These are phyloP conservation scores for Leishmania mexicana DNA, from an alignment of 208 protist species.

Conservation along the genomic window DNA sequence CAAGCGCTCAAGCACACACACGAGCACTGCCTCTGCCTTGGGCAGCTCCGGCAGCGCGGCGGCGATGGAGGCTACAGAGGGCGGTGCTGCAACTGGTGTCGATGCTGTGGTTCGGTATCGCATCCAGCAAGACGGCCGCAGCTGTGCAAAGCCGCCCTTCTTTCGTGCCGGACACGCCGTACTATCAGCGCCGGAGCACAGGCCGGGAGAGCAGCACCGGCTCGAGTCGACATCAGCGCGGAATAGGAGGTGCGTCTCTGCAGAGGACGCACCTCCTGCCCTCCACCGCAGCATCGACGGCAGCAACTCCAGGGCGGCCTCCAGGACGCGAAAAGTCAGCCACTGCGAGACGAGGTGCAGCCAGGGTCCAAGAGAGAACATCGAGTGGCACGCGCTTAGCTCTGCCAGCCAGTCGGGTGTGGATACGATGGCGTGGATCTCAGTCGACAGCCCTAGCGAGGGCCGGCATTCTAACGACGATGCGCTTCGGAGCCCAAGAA, in stretches of 20 bases:
- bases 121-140: slow-evolving; percentile 5
- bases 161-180: not conserved
- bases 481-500: not conserved
- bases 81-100: not conserved
- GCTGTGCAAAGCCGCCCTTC: not conserved
- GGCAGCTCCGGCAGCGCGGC: slow-evolving; percentile 6
- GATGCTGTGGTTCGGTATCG: not conserved
- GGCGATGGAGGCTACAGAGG: not conserved
- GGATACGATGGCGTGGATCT: not conserved
- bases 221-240: not conserved
- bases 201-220: not conserved
- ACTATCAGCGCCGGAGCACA: not conserved
- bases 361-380: not conserved
- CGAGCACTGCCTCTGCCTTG: not conserved
- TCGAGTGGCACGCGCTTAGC: not conserved
- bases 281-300: not conserved
- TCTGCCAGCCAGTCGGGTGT: not conserved
- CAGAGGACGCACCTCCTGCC: not conserved
- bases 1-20: slow-evolving; percentile 4
- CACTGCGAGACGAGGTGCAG: slow-evolving; percentile 3
- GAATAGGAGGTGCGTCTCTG: not conserved
- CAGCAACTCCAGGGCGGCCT: not conserved
- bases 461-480: not conserved
- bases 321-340: slow-evolving; percentile 3
- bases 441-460: not conserved